Evolutionary conservation across 345 rosid species (phyloP), one percentile per base, ranked within the genome.

Genomic region (Citrus maxima): DNA sequence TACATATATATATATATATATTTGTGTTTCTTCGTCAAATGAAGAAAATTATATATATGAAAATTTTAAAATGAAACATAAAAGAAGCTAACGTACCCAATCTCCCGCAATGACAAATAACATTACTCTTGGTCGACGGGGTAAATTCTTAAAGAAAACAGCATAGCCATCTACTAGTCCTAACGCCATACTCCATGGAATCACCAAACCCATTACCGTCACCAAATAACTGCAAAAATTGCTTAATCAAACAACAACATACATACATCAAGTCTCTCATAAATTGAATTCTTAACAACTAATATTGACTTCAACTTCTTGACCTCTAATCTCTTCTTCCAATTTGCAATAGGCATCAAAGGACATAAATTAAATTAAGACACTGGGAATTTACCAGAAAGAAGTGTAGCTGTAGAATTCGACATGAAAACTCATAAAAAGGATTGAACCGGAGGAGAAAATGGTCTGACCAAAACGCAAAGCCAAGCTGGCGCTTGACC

Each of bases 121-220:
- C 54, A 90, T 5, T 19, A 88, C 78, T 78, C 80, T 84, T 70
- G 82, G 84, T 76, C 87, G 92, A 32, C 82, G 81, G 21, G 90
- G 88, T 70, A 88, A 76, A 46, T 67, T 24, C 66, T 84, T 86
- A 24, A 88, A 25, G 24, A 86, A 78, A 40, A 88, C 82, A 7
- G 88, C 88, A 83, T 90, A 93, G 2, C 87, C 88, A 80, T 93
- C 95, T 5, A 87, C 81, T 74, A 89, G 58, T 55, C 87, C 89
- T 81, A 90, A 72, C 21, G 83, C 79, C 56, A 82, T 61, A 62
- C 91, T 90, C 96, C 96, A 92, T 40, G 94, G 93, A 78, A 88
- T 86, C 63, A 88, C 86, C 69, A 92, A 83, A 49, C 93, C 91
- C 97, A 92, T 92, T 35, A 89, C 84, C 34, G 89, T 86, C 72